Evolutionary conservation across 192 early-diverging fungal genomes (phyloP).

Genomic region (Helicostylum pulchrum): DNA sequence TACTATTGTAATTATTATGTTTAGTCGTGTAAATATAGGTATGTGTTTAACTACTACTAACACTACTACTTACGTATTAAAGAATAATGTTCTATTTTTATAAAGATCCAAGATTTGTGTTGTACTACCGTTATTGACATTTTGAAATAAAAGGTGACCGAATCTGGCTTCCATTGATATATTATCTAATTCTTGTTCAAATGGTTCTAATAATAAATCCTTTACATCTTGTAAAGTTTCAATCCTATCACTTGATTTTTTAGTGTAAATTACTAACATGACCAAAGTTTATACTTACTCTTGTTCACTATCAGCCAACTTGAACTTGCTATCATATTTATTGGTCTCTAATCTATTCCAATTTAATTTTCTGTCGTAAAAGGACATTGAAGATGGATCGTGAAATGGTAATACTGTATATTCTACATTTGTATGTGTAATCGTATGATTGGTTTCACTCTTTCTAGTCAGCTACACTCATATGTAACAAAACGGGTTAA

Average conservation of each 20-base stretch:
- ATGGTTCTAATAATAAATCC: background rate
- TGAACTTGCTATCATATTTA: no score
- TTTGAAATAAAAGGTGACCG: constrained; percentile 14
- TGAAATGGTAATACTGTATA: constrained; percentile 7
- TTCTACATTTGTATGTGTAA: background rate
- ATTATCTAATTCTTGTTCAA: background rate
- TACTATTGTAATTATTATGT: background rate
- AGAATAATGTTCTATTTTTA: constrained; percentile 1
- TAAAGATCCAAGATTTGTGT: constrained; percentile 1
- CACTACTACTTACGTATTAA: constrained; percentile 3
- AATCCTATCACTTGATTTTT: background rate
- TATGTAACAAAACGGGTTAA: no score
- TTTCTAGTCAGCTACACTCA: background rate
- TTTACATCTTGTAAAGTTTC: background rate
- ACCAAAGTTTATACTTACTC: background rate
- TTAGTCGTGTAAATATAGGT: background rate
- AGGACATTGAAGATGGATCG: constrained; percentile 8
- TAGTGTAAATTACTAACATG: no score
- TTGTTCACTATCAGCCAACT: background rate
- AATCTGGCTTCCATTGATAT: constrained; percentile 20
- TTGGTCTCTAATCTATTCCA: constrained; percentile 10
- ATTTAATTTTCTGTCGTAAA: constrained; percentile 4
- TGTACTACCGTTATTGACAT: constrained; percentile 4
- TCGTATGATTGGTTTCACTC: background rate
- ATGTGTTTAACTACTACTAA: background rate